phyloP scores from a whole-genome alignment of 495 filamentous ascomycete genomes.

The Penicillium atrosanguineum region DNA sequence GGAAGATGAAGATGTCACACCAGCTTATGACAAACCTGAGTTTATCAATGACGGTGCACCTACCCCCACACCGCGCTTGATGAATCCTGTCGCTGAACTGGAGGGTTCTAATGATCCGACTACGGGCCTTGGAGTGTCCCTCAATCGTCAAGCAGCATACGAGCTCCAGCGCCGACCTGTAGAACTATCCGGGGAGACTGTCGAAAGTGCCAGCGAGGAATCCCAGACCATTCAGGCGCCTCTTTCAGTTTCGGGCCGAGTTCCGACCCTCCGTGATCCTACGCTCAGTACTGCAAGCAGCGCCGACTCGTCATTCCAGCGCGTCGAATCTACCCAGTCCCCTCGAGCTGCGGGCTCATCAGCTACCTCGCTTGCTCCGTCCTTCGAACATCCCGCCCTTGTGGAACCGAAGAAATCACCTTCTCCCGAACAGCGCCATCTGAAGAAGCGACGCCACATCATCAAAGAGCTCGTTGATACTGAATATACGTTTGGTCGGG shows the following conservation, averaged over 20 bases:
- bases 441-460: constrained; percentile 68
- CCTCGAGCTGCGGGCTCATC: constrained; percentile 38
- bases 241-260: background rate
- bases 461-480: constrained; percentile 92
- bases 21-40: constrained; percentile 15
- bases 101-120: constrained; percentile 11
- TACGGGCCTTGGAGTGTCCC: constrained; percentile 35
- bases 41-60: constrained; percentile 12
- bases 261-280: constrained; percentile 57
- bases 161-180: background rate
- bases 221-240: background rate
- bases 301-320: constrained; percentile 41
- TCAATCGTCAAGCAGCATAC: constrained; percentile 26
- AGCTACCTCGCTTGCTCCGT: constrained; percentile 38
- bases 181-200: constrained; percentile 5
- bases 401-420: constrained; percentile 37
- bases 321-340: constrained; percentile 34
- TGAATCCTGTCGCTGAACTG: constrained; percentile 9
- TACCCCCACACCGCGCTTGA: constrained; percentile 28
- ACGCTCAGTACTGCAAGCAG: constrained; percentile 54
- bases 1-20: constrained; percentile 31
- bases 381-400: constrained; percentile 25
- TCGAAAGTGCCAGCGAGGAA: background rate
- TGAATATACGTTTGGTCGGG: constrained; percentile 78
- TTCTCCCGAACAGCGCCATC: constrained; percentile 54